A percentile compares a stretch with the other conserved stretches of the same genome.
Evolutionary conservation across 1,284 basidiomycete species (phyloP).

Genomic region (Cryptococcus hybrid): DNA sequence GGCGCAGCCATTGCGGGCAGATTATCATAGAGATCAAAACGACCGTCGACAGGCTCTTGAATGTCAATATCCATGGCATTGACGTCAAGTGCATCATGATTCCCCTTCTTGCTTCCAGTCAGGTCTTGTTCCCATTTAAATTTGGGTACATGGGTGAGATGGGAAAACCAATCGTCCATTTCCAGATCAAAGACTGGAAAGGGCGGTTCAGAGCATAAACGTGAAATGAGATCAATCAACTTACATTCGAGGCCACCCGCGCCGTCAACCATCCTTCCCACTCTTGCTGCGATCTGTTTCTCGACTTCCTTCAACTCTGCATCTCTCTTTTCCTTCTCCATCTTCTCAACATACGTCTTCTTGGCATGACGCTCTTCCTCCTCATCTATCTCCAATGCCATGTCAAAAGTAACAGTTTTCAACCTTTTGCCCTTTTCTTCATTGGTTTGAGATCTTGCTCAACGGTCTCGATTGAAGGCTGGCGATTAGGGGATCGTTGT

Average conservation of each 20-base stretch:
- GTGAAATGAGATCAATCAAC: conserved; percentile 1
- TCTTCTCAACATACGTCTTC: conserved; percentile 14
- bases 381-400: conserved; percentile 5
- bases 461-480: neutral
- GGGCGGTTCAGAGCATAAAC: neutral
- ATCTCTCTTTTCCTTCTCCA: conserved; percentile 14
- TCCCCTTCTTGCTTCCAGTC: conserved; percentile 11
- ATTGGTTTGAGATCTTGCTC: conserved; percentile 7
- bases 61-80: neutral
- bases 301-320: conserved; percentile 9
- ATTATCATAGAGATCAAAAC: neutral
- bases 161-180: conserved; percentile 24
- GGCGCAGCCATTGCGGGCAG: neutral
- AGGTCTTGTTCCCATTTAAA: conserved; percentile 37
- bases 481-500: neutral
- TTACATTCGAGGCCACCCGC: conserved; percentile 27
- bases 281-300: conserved; percentile 6
- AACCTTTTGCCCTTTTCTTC: conserved; percentile 15
- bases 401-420: conserved; percentile 17
- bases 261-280: conserved; percentile 21
- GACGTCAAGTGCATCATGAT: neutral
- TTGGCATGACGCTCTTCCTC: conserved; percentile 14
- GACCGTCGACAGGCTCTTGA: neutral
- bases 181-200: conserved; percentile 28
- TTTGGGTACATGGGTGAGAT: conserved; percentile 12